phyloP scores from a whole-genome alignment of 139 green algal genomes.

The Coccomyxa sp. region DNA sequence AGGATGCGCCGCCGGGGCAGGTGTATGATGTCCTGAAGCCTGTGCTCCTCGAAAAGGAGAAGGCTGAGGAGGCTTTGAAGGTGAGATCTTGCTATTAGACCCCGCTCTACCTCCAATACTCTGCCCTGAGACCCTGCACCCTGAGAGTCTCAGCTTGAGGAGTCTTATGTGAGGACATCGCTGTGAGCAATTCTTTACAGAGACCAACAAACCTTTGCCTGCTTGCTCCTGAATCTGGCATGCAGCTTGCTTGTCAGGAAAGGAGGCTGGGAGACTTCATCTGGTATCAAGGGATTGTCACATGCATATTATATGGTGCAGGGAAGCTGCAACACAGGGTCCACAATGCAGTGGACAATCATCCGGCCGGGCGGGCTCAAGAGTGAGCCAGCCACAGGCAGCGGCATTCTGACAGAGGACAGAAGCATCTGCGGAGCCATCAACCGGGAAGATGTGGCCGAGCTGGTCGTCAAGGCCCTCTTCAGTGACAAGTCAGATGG shows the following conservation, averaged over 20 bases:
- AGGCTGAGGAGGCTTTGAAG: slow-evolving; percentile 89
- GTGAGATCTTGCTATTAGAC: slow-evolving; percentile 16
- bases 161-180: too few species aligned
- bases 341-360: slow-evolving; percentile 89
- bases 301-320: too few species aligned
- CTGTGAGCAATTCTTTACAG: too few species aligned
- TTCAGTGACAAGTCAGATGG: slow-evolving; percentile 68
- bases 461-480: slow-evolving; percentile 72
- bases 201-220: too few species aligned
- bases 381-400: slow-evolving; percentile 75
- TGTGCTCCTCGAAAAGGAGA: slow-evolving; percentile 94
- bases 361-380: slow-evolving; percentile 91
- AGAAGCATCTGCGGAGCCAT: slow-evolving; percentile 78
- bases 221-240: too few species aligned
- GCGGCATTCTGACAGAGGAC: slow-evolving; percentile 84
- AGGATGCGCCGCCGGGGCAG: slow-evolving; percentile 56
- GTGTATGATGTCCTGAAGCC: slow-evolving; percentile 91
- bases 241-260: too few species aligned
- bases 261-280: too few species aligned
- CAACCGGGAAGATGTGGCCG: slow-evolving; percentile 81
- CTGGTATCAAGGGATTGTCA: too few species aligned
- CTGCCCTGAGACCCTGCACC: too few species aligned
- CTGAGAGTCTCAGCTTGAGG: too few species aligned
- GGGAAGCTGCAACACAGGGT: too few species aligned
- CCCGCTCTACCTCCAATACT: too few species aligned